These are phyloP conservation scores for Cinchona pubescens DNA, from an alignment of 257 asterid genomes.

Conservation along the genomic window DNA sequence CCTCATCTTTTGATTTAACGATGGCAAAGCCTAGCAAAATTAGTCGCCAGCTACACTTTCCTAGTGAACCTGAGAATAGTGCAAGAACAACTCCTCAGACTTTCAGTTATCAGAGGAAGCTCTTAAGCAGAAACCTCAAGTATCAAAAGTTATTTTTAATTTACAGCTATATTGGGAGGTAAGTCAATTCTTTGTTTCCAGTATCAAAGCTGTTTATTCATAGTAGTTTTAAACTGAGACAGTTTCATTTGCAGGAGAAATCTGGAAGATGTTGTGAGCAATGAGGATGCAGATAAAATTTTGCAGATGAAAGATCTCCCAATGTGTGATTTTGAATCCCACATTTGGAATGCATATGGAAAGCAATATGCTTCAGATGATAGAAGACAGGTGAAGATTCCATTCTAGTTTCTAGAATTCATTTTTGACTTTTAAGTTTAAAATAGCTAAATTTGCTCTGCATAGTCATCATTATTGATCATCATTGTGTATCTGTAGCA, in stretches of 20 bases:
- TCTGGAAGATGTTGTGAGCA: slow-evolving; percentile 46
- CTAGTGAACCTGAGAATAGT: slow-evolving; percentile 16
- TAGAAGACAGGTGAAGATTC: slow-evolving; percentile 40
- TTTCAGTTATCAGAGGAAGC: slow-evolving; percentile 37
- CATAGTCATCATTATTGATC: no score
- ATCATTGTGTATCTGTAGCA: no score
- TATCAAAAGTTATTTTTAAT: slow-evolving; percentile 60
- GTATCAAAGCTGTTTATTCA: neutral
- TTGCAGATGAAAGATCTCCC: slow-evolving; percentile 31
- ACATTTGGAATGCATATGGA: slow-evolving; percentile 54
- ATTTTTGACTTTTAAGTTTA: no score
- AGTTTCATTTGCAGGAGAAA: slow-evolving; percentile 36
- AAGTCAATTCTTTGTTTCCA: slow-evolving; percentile 19
- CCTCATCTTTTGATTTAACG: slow-evolving; percentile 16
- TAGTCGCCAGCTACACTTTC: slow-evolving; percentile 26
- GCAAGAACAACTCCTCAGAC: slow-evolving; percentile 3
- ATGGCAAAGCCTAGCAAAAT: slow-evolving; percentile 13
- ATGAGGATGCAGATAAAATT: slow-evolving; percentile 44
- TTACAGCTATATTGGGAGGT: slow-evolving; percentile 64
- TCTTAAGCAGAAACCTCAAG: slow-evolving; percentile 43
- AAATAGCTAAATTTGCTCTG: no score
- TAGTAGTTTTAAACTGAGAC: slow-evolving; percentile 1
- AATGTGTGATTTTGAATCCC: slow-evolving; percentile 51
- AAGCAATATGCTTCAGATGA: slow-evolving; percentile 21
- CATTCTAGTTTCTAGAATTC: neutral